phyloP scores from a whole-genome alignment of 1,284 basidiomycete species.

The Paramarasmius palmivorus region DNA sequence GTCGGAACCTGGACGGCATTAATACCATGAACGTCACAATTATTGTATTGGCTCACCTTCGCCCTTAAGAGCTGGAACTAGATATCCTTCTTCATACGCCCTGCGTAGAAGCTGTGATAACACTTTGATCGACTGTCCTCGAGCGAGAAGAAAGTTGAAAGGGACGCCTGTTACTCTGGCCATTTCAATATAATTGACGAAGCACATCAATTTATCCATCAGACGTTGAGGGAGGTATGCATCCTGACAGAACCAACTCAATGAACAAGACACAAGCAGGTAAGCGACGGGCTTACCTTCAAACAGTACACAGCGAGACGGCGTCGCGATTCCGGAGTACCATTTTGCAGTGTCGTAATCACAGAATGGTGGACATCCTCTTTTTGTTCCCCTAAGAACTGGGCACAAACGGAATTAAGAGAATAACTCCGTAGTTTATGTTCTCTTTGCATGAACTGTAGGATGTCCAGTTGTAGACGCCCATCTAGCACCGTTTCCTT shows the following conservation, averaged over 20 bases:
- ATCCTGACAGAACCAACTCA: constrained; percentile 56
- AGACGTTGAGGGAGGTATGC: constrained; percentile 93
- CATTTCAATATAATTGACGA: constrained; percentile 97
- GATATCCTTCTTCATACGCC: constrained; percentile 85
- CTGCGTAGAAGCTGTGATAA: constrained; percentile 90
- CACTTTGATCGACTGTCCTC: constrained; percentile 96
- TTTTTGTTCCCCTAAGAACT: constrained; percentile 95
- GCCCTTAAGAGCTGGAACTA: constrained; percentile 80
- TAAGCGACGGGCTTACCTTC: constrained; percentile 57
- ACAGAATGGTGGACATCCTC: constrained; percentile 97
- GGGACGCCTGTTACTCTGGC: constrained; percentile 96
- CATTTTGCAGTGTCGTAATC: constrained; percentile 95
- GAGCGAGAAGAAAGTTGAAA: constrained; percentile 89
- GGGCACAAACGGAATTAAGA: constrained; percentile 93
- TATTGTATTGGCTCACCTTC: constrained; percentile 56
- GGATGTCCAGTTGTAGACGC: constrained; percentile 87
- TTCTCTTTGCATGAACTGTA: constrained; percentile 96
- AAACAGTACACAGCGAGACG: constrained; percentile 94
- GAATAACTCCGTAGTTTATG: constrained; percentile 95
- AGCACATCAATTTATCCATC: constrained; percentile 96
- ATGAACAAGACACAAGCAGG: neutral
- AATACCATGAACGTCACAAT: neutral
- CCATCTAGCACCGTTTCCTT: constrained; percentile 91
- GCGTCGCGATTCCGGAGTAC: constrained; percentile 86
- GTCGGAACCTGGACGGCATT: constrained; percentile 62